Percentiles rank a stretch among this genome's conserved stretches.
Conservation (phyloP, 2,329 filamentous ascomycete species). For the Penicillium capsulatum region DNA sequence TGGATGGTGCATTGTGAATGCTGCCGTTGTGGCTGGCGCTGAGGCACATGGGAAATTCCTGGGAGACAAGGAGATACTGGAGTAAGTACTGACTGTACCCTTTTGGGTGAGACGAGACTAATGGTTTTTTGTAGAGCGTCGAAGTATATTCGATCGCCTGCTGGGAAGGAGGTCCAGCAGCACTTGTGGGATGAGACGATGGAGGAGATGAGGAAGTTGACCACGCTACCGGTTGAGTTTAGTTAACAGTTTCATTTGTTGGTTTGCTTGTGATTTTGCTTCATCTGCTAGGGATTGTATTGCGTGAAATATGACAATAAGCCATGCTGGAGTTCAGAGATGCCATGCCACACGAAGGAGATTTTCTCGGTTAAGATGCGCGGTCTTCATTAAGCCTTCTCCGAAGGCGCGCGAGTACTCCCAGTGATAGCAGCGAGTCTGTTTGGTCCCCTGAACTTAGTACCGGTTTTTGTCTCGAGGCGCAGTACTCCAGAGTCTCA, state of each 20-base stretch:
- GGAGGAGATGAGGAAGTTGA: slow-evolving; percentile 14
- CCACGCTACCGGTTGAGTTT: slow-evolving; percentile 10
- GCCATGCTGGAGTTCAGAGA: too few relatives aligned
- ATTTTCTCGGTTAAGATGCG: too few relatives aligned
- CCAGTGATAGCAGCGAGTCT: too few relatives aligned
- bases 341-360: too few relatives aligned
- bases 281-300: too few relatives aligned
- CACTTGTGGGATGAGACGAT: slow-evolving; percentile 23
- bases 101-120: not conserved
- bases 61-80: slow-evolving; percentile 16
- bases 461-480: not conserved
- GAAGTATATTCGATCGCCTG: slow-evolving; percentile 14
- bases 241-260: too few relatives aligned
- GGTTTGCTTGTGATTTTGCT: too few relatives aligned
- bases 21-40: slow-evolving; percentile 16
- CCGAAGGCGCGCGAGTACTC: not conserved
- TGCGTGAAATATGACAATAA: too few relatives aligned
- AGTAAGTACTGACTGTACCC: slow-evolving; percentile 16
- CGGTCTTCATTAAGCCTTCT: not conserved
- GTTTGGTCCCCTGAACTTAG: too few relatives aligned
- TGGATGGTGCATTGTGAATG: slow-evolving; percentile 18
- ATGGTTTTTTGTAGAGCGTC: slow-evolving; percentile 6
- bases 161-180: slow-evolving; percentile 18
- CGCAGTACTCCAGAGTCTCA: slow-evolving; percentile 1
- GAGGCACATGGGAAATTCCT: slow-evolving; percentile 24